Conservation (phyloP, 768 basidiomycete species). For the Leccinum subtestaceum region DNA sequence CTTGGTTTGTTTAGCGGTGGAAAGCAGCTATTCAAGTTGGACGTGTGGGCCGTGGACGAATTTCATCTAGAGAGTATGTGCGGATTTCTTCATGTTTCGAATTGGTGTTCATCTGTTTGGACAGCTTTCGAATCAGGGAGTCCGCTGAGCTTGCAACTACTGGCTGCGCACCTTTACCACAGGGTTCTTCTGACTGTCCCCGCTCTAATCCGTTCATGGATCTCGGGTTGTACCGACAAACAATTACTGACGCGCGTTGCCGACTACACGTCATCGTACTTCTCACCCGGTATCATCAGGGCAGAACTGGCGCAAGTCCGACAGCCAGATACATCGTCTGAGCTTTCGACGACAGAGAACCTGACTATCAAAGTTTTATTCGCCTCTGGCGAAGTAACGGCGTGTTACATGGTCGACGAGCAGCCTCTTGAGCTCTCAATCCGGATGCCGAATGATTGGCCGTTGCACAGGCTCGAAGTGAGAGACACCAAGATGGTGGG, state of each 20-base stretch:
- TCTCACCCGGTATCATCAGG: slow-evolving; percentile 85
- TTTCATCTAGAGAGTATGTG: slow-evolving; percentile 71
- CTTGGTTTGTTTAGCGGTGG: slow-evolving; percentile 67
- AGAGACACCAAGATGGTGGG: slow-evolving; percentile 81
- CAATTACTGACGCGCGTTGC: slow-evolving; percentile 77
- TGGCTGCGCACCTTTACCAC: slow-evolving; percentile 88
- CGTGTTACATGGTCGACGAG: slow-evolving; percentile 87
- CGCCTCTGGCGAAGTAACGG: slow-evolving; percentile 77
- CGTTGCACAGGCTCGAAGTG: slow-evolving; percentile 84
- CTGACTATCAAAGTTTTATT: slow-evolving; percentile 74
- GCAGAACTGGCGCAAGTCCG: slow-evolving; percentile 78
- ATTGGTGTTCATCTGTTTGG: neutral
- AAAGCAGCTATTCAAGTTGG: slow-evolving; percentile 72
- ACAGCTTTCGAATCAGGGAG: slow-evolving; percentile 59
- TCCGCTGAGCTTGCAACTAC: slow-evolving; percentile 51
- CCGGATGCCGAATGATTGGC: slow-evolving; percentile 87
- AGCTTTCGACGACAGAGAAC: slow-evolving; percentile 65
- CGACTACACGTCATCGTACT: slow-evolving; percentile 75
- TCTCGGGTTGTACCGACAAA: slow-evolving; percentile 84
- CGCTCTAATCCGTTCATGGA: slow-evolving; percentile 82
- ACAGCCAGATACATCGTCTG: slow-evolving; percentile 48
- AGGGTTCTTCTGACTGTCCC: slow-evolving; percentile 81
- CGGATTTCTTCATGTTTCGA: neutral
- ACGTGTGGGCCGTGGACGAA: slow-evolving; percentile 82
- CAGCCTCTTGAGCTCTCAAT: slow-evolving; percentile 88